A percentile compares a stretch with the other conserved stretches of the same genome.
Evolutionary conservation across 192 early-diverging fungal genomes (phyloP).

Genomic region (Neocallimastix lanati): DNA sequence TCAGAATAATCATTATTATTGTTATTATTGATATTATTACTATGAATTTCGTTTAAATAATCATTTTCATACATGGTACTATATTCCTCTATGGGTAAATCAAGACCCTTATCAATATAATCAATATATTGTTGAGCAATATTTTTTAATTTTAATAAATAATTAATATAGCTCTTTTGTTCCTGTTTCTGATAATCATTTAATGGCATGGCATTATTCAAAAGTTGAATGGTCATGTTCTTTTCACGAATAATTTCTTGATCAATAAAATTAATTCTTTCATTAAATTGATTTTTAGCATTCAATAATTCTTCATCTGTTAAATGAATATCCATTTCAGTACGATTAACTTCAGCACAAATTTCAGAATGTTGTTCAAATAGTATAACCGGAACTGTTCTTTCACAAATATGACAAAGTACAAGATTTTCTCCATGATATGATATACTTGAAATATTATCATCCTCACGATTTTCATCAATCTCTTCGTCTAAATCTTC

Average conservation of each 20-base stretch:
- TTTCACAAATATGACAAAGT: conserved; percentile 64
- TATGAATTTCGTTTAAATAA: neutral
- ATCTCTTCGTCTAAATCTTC: too few species aligned
- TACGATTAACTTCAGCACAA: conserved; percentile 56
- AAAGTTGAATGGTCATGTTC: neutral
- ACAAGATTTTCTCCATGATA: conserved; percentile 12
- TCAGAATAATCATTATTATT: neutral
- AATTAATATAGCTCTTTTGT: neutral
- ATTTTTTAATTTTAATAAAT: neutral
- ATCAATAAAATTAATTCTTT: neutral
- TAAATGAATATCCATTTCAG: conserved; percentile 55
- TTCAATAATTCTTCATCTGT: conserved; percentile 43
- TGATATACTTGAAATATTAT: neutral
- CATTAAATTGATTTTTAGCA: neutral
- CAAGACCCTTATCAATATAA: neutral
- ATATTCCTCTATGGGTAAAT: neutral
- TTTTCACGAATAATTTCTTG: neutral
- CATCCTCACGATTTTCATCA: conserved; percentile 5
- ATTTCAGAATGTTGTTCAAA: conserved; percentile 54
- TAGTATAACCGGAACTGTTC: conserved; percentile 39
- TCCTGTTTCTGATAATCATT: neutral
- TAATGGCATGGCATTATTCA: neutral
- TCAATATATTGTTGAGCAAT: neutral
- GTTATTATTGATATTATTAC: neutral
- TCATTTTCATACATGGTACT: neutral